Evolutionary conservation across 2,329 filamentous ascomycete species (phyloP), one percentile per base, ranked within the genome.

Genomic region (Thermothelomyces thermophilus): DNA sequence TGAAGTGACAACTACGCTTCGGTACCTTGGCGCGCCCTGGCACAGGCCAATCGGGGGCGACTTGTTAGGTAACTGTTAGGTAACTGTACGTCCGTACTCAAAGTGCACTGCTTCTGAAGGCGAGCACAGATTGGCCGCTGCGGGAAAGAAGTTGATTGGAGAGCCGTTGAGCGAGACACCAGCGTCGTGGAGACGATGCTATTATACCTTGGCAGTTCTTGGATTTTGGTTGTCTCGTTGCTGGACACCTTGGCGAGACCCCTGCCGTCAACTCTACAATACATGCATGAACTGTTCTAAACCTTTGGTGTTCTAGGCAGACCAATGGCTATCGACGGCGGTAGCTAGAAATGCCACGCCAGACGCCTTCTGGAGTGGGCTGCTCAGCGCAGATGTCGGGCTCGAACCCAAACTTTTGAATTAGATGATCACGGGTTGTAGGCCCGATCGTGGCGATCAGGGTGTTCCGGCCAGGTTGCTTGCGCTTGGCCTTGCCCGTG

Each of bases 381-480:
- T 76, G 84, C 60, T 80, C 79, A 1, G 93, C 87, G 66, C 86
- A 94, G n/a, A 87, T 85, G 63, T 91, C 83, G 1, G 87, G 82
- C 59, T 82, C 75, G 56, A 83, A 85, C 1, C 70, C 78, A 64
- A 89, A 88, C 1, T 73, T 75, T 17, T 73, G 71, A 14, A 72
- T 64, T 39, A 98, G 69, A 68, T 88, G 83, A 58, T 90, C 82
- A 55, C 84, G 77, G 10, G 93, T 98, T 16, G 93, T 98, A 11
- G 93, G 91, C 0, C 93, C 93, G 66, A 98, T 98, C 0, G 90
- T 94, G 13, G 85, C 88, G 53, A 97, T 73, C 55, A 79, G 82
- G 1, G 82, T 84, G 44, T 66, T 74, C 9, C 68, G 69, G 24
- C 64, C 63, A 28, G 62, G 54, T 3, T 52, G 55, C 11, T 45